A percentile compares a stretch with the other conserved stretches of the same genome.
Evolutionary conservation across 768 basidiomycete species (phyloP).

Genomic region (Termitomyces heimii): DNA sequence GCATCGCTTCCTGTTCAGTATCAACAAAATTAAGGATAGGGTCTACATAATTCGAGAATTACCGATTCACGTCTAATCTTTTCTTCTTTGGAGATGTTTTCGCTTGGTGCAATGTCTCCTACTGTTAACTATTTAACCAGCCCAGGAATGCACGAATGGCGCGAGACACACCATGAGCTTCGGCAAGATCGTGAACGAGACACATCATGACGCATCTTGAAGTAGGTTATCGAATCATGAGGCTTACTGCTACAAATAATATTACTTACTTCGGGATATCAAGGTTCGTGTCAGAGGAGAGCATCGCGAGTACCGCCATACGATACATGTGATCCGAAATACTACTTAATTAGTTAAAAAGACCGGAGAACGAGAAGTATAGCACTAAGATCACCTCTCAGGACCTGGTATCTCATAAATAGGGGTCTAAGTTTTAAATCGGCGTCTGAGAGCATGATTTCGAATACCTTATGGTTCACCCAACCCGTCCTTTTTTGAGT

Average conservation of each 20-base stretch:
- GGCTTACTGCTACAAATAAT: too few species aligned
- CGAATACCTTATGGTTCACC: conserved; percentile 69
- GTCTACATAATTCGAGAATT: background rate
- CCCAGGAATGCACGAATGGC: background rate
- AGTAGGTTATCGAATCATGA: background rate
- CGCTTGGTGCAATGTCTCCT: conserved; percentile 89
- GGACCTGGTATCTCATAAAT: conserved; percentile 63
- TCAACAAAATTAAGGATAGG: background rate
- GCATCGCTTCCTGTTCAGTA: conserved; percentile 71
- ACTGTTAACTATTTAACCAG: conserved; percentile 36
- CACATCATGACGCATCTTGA: conserved; percentile 82
- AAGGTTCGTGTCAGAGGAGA: conserved; percentile 65
- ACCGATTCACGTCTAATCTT: conserved; percentile 77
- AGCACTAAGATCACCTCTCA: conserved; percentile 56
- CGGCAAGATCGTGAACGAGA: conserved; percentile 91
- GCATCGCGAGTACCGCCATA: conserved; percentile 93
- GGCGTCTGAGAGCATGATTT: background rate
- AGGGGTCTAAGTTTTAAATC: background rate
- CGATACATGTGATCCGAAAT: conserved; percentile 98
- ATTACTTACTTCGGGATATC: conserved; percentile 64
- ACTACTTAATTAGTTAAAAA: conserved; percentile 29
- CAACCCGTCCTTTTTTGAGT: conserved; percentile 96
- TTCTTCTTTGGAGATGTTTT: conserved; percentile 76
- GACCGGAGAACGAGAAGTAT: background rate
- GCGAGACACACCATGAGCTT: conserved; percentile 70